Evolutionary conservation across 352 stramenopile species (phyloP).

Genomic region (Saprolegnia parasitica): DNA sequence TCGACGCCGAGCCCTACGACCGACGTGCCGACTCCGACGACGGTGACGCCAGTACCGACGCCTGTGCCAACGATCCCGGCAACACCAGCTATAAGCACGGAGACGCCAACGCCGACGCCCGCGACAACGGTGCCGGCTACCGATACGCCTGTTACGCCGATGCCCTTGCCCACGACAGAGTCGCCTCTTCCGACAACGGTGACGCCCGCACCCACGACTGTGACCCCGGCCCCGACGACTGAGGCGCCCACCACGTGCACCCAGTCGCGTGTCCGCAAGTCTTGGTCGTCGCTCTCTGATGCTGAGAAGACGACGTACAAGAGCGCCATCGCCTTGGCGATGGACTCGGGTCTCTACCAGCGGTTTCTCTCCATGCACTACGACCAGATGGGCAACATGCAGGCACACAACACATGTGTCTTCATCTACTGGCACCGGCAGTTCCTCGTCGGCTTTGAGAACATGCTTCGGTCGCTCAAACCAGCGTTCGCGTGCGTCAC

Average conservation of each 20-base stretch:
- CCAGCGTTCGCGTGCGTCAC: constrained; percentile 41
- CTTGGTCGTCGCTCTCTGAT: constrained; percentile 39
- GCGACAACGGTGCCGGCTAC: not conserved
- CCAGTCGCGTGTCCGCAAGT: constrained; percentile 39
- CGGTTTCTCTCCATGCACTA: constrained; percentile 55
- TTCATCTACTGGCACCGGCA: constrained; percentile 73
- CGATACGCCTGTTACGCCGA: too few relatives aligned
- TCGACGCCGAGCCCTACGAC: not conserved
- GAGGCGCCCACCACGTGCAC: not conserved
- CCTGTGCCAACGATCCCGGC: not conserved
- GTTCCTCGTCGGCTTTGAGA: constrained; percentile 58
- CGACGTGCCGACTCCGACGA: not conserved
- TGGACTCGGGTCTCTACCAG: constrained; percentile 46
- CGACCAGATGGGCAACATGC: constrained; percentile 38
- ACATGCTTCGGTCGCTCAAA: constrained; percentile 55
- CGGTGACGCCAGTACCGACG: too few relatives aligned
- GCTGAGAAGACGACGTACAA: constrained; percentile 45
- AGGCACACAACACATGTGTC: constrained; percentile 53
- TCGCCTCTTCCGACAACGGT: too few relatives aligned
- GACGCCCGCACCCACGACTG: not conserved
- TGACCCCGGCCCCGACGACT: not conserved
- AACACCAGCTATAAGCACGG: not conserved
- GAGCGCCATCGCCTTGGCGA: constrained; percentile 45
- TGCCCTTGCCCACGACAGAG: too few relatives aligned
- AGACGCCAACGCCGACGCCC: too few relatives aligned